A percentile compares a stretch with the other conserved stretches of the same genome.
Conservation (phyloP, 495 filamentous ascomycete genomes). For the Aspergillus hancockii region DNA sequence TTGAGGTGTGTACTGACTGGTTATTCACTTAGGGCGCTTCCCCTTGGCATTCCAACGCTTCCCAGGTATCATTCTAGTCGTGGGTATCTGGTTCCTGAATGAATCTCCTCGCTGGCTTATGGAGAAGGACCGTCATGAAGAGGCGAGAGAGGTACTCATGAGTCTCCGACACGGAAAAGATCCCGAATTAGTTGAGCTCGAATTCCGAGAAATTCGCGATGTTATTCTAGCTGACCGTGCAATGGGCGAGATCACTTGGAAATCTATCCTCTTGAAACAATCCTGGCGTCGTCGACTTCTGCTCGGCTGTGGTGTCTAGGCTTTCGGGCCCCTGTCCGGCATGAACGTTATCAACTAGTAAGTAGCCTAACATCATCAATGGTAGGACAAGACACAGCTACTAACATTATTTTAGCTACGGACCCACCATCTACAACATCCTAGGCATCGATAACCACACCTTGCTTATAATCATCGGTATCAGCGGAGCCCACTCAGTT, state of each 20-base stretch:
- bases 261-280: constrained; percentile 44
- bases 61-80: constrained; percentile 45
- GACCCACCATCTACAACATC: constrained; percentile 51
- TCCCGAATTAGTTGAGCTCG: constrained; percentile 26
- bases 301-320: constrained; percentile 53
- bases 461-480: constrained; percentile 51
- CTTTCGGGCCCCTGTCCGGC: constrained; percentile 52
- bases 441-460: constrained; percentile 50
- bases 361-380: background rate
- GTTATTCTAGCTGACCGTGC: constrained; percentile 20
- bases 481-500: constrained; percentile 45
- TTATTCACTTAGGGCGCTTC: constrained; percentile 37
- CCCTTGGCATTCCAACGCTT: constrained; percentile 54
- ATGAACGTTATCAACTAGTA: constrained; percentile 43
- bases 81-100: constrained; percentile 57
- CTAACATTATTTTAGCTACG: constrained; percentile 30
- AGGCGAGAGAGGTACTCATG: constrained; percentile 44
- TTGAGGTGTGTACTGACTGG: background rate
- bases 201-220: constrained; percentile 32
- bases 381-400: background rate
- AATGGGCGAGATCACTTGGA: constrained; percentile 35
- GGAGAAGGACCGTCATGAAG: constrained; percentile 62
- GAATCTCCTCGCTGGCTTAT: constrained; percentile 62
- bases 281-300: constrained; percentile 48
- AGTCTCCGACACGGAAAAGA: constrained; percentile 19